Percentiles rank a stretch among this genome's conserved stretches.
Conservation (phyloP, 2,329 filamentous ascomycete species). For the Peltaster fructicola region DNA sequence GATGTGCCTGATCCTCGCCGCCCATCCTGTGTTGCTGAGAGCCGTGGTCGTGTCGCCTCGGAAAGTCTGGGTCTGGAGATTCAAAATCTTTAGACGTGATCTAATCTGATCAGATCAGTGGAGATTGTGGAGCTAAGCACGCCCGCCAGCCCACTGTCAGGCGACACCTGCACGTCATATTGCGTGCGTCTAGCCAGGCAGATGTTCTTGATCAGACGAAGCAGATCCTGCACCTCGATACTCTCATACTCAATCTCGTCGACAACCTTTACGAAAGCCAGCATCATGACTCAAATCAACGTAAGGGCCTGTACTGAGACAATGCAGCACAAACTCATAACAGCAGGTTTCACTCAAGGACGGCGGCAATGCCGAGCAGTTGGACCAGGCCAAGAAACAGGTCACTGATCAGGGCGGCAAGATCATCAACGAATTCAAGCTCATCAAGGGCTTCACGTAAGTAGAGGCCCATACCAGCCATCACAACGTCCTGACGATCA, state of each 20-base stretch:
- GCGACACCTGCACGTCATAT: too few species aligned
- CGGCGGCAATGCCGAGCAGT: conserved; percentile 45
- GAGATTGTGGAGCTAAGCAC: too few species aligned
- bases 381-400: conserved; percentile 63
- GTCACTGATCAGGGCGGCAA: conserved; percentile 60
- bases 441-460: conserved; percentile 90
- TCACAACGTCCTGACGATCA: background rate
- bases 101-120: too few species aligned
- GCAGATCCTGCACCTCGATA: too few species aligned
- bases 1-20: conserved; percentile 52
- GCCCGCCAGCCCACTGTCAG: too few species aligned
- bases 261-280: conserved; percentile 1
- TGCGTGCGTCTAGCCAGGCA: too few species aligned
- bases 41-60: too few species aligned
- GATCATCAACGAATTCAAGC: conserved; percentile 65
- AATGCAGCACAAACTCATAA: conserved; percentile 8
- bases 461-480: conserved; percentile 19
- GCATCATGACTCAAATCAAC: conserved; percentile 15
- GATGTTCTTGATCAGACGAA: too few species aligned
- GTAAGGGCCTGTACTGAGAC: conserved; percentile 6
- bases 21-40: too few species aligned
- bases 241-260: too few species aligned
- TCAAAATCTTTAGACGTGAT: conserved; percentile 1
- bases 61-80: too few species aligned
- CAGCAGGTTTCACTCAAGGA: conserved; percentile 63